Evolutionary conservation across 441 rosid genomes (phyloP), one percentile per base, ranked within the genome.

Genomic region (Gossypium trilobum): DNA sequence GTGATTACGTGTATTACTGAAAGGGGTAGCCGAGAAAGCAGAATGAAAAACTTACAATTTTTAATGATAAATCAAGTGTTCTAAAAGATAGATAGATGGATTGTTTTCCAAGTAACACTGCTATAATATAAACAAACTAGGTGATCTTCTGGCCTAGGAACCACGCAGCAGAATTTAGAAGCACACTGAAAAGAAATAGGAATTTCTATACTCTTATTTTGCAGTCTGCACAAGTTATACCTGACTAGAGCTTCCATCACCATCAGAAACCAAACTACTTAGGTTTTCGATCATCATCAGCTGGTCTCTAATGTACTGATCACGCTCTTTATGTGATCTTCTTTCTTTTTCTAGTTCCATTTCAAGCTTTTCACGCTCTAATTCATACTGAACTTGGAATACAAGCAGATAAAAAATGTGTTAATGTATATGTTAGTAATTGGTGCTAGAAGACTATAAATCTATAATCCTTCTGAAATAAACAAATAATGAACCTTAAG

Each of bases 291-390:
- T 84, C 84, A 84, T 90, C 77, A 84, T 55, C 56, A 81, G 91
- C 80, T 94, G 95, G 83, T 86, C 93, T 76, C 77, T 85, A 77
- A 87, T 80, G 82, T 87, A 73, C 73, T 80, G 82, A 39, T 87
- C 92, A 60, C 85, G 90, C 75, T 89, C 90, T 78, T 79, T 85
- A 23, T 86, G 95, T 16, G 87, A 87, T 80, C 82, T 84, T 81
- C 91, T 88, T 86, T 90, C 93, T 78, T 90, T 93, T 82, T 94
- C 90, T 56, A 94, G 85, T 75, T 91, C 89, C 81, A 75, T 82
- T 85, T 86, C 93, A 51, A 94, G 95, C 79, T 89, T 90, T 74
- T 91, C 98, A 56, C 85, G 84, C 74, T 89, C 96, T 65, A 87
- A 77, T 82, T 94, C 98, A 77, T 90, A 91, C 97, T 94, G 86